A percentile compares a stretch with the other conserved stretches of the same genome.
These are phyloP conservation scores for Cercospora beticola DNA, from an alignment of 2,329 filamentous ascomycete species.

Conservation along the genomic window DNA sequence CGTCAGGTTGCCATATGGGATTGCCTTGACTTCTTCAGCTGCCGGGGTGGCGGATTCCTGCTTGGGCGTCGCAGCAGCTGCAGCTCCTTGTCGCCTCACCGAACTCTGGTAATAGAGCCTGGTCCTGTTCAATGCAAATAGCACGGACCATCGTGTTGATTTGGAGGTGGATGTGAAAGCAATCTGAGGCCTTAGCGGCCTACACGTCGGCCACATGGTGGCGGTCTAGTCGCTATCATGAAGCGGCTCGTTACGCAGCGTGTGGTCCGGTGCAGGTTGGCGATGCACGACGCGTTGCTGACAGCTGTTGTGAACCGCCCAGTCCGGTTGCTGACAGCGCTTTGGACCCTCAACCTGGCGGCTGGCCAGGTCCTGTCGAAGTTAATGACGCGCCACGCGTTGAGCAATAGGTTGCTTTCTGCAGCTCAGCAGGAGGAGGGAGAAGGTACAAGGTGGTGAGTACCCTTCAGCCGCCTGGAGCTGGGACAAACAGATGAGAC, in stretches of 20 bases:
- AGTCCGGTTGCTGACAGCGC: background rate
- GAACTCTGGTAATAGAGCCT: constrained; percentile 27
- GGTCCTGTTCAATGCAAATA: constrained; percentile 18
- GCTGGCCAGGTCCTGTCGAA: constrained; percentile 1
- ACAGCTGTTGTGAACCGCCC: constrained; percentile 3
- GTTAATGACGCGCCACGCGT: constrained; percentile 11
- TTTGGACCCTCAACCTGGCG: background rate
- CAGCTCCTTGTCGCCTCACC: constrained; percentile 23
- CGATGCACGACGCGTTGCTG: background rate
- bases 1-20: constrained; percentile 68
- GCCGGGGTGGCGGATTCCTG: constrained; percentile 13
- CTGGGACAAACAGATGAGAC: background rate
- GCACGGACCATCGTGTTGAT: constrained; percentile 6
- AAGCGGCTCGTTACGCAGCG: background rate
- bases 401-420: constrained; percentile 6
- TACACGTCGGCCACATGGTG: constrained; percentile 36
- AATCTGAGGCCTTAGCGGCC: constrained; percentile 31
- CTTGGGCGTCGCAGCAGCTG: constrained; percentile 18
- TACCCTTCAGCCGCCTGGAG: background rate
- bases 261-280: background rate
- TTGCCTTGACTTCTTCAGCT: constrained; percentile 31
- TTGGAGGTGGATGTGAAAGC: constrained; percentile 12
- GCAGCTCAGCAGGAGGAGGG: constrained; percentile 10
- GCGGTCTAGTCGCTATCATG: constrained; percentile 28
- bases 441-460: constrained; percentile 7